A percentile compares a stretch with the other conserved stretches of the same genome.
Conservation (phyloP, 768 basidiomycete genomes). For the Daedaleopsis nitida region DNA sequence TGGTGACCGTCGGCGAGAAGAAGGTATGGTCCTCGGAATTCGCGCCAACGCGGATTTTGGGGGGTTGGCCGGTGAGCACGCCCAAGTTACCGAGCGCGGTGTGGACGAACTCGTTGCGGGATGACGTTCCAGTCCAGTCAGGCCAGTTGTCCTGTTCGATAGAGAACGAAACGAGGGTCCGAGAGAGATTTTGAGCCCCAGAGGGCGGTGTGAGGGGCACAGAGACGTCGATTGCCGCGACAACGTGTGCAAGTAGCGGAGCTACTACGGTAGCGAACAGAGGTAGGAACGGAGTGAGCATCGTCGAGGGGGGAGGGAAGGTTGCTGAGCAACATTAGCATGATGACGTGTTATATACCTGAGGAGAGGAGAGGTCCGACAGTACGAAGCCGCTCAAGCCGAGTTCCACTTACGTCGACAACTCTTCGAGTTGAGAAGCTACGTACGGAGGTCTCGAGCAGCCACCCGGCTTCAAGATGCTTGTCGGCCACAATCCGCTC, state of each 20-base stretch:
- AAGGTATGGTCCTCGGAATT: conserved; percentile 60
- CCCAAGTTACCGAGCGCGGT: conserved; percentile 61
- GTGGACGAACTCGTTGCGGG: conserved; percentile 59
- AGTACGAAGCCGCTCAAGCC: too few species aligned
- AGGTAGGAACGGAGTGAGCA: not conserved
- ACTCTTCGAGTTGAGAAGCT: not conserved
- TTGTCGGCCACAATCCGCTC: not conserved
- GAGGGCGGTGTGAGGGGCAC: conserved; percentile 43
- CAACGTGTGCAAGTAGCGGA: conserved; percentile 5
- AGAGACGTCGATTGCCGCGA: conserved; percentile 32
- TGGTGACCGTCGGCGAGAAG: conserved; percentile 48
- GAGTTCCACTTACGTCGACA: not conserved
- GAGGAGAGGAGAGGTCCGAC: too few species aligned
- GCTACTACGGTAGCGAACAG: not conserved
- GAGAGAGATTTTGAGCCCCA: conserved; percentile 39
- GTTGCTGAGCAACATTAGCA: not conserved
- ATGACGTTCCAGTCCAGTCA: conserved; percentile 60
- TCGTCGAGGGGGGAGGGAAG: not conserved
- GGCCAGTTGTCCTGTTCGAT: conserved; percentile 73
- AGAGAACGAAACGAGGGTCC: conserved; percentile 61
- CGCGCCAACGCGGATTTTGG: conserved; percentile 59
- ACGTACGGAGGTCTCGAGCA: not conserved
- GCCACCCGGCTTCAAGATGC: not conserved
- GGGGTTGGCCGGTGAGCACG: conserved; percentile 50
- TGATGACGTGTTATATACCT: not conserved